Conservation (phyloP, 2,329 filamentous ascomycete species). For the Ceratocystis lukuohia region DNA sequence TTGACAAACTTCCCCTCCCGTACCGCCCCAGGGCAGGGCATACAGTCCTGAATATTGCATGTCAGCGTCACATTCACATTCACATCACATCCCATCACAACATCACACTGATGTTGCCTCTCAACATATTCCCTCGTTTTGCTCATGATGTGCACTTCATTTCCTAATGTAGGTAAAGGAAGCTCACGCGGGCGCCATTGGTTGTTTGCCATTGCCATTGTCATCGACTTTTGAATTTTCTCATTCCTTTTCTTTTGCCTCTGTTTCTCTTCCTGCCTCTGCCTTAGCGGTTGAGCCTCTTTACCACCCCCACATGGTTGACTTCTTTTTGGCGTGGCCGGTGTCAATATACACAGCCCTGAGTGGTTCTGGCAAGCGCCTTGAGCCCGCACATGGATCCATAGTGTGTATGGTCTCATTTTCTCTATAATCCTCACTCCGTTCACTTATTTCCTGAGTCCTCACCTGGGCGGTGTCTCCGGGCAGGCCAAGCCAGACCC, state of each 20-base stretch:
- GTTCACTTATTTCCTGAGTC: not conserved
- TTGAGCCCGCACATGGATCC: not conserved
- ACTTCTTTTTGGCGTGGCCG: not conserved
- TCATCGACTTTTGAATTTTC: too few relatives aligned
- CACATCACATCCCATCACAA: not conserved
- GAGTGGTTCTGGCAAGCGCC: not conserved
- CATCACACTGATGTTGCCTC: too few relatives aligned
- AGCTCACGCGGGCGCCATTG: too few relatives aligned
- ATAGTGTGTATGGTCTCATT: too few relatives aligned
- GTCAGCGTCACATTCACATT: not conserved
- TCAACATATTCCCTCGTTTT: too few relatives aligned
- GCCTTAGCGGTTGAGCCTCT: not conserved
- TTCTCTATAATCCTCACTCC: too few relatives aligned
- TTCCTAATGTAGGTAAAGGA: too few relatives aligned
- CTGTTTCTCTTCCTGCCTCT: too few relatives aligned
- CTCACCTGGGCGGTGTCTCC: not conserved
- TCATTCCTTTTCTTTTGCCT: too few relatives aligned
- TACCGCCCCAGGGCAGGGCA: not conserved
- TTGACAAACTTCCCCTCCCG: not conserved
- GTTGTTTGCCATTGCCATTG: too few relatives aligned
- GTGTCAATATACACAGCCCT: slow-evolving; percentile 2
- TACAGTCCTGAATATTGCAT: not conserved
- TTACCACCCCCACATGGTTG: not conserved
- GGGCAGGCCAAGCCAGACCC: not conserved
- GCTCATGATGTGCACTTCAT: too few relatives aligned